These are phyloP conservation scores for Piper longum DNA, from an alignment of 164 flowering plant species.

Conservation along the genomic window DNA sequence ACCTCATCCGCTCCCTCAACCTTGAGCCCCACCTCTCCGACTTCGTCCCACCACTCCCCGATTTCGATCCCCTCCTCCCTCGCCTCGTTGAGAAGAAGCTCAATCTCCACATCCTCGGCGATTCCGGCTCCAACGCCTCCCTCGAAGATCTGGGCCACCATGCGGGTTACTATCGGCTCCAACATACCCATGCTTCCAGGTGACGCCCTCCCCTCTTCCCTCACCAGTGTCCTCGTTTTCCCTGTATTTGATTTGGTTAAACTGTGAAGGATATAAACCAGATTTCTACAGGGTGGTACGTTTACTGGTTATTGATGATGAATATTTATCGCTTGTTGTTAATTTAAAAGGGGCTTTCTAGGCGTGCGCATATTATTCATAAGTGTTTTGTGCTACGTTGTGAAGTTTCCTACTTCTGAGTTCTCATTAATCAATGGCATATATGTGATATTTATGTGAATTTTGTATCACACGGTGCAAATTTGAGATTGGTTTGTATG, in stretches of 20 bases:
- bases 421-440: too few species aligned
- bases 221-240: neutral
- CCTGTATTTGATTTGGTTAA: too few species aligned
- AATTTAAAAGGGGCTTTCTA: too few species aligned
- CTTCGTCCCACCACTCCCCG: neutral
- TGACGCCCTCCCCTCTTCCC: neutral
- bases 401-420: too few species aligned
- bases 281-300: too few species aligned
- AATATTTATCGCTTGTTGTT: too few species aligned
- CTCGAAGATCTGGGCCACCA: conserved; percentile 32
- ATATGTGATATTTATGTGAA: too few species aligned
- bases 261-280: too few species aligned
- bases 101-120: conserved; percentile 2
- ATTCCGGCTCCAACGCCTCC: conserved; percentile 8
- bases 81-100: conserved; percentile 7
- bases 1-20: conserved; percentile 6
- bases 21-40: conserved; percentile 2
- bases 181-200: conserved; percentile 30
- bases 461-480: too few species aligned
- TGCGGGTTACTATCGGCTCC: conserved; percentile 34
- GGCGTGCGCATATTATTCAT: too few species aligned
- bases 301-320: too few species aligned
- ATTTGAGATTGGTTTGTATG: neutral
- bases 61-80: conserved; percentile 1
- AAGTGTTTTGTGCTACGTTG: too few species aligned